Evolutionary conservation across 345 rosid genomes (phyloP).

Genomic region (Turritis glabra): DNA sequence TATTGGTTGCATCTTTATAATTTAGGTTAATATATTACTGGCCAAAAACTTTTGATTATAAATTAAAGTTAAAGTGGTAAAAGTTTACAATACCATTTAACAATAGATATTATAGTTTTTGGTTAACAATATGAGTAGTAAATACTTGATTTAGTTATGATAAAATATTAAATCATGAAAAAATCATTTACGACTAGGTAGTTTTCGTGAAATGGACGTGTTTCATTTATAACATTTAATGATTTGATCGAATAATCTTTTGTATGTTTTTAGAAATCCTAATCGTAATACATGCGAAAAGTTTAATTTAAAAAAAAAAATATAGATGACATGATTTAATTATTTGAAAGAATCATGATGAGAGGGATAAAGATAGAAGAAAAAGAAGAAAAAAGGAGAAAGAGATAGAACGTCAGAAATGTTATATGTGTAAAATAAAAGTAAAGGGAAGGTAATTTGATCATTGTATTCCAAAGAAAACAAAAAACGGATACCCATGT

Average conservation of each 20-base stretch:
- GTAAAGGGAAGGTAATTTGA: background rate
- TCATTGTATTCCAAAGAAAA: background rate
- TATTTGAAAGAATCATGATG: too few species aligned
- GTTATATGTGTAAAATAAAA: background rate
- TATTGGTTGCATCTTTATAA: background rate
- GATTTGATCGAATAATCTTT: background rate
- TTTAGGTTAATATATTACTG: background rate
- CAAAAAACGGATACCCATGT: background rate
- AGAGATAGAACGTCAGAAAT: background rate
- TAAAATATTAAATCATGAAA: too few species aligned
- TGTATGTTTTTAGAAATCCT: too few species aligned
- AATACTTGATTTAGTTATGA: too few species aligned
- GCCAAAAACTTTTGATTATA: background rate
- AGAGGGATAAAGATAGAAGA: background rate
- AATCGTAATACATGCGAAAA: background rate
- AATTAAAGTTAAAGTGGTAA: background rate
- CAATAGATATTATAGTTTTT: background rate
- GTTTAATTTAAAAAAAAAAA: too few species aligned
- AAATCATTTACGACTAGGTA: too few species aligned
- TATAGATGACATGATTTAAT: too few species aligned
- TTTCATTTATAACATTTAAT: too few species aligned
- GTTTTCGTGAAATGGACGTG: too few species aligned
- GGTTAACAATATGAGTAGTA: background rate
- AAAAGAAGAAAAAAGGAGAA: background rate
- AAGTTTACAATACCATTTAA: background rate